These are phyloP conservation scores for Chenopodium formosanum DNA, from an alignment of 148 eudicot species.

Conservation along the genomic window DNA sequence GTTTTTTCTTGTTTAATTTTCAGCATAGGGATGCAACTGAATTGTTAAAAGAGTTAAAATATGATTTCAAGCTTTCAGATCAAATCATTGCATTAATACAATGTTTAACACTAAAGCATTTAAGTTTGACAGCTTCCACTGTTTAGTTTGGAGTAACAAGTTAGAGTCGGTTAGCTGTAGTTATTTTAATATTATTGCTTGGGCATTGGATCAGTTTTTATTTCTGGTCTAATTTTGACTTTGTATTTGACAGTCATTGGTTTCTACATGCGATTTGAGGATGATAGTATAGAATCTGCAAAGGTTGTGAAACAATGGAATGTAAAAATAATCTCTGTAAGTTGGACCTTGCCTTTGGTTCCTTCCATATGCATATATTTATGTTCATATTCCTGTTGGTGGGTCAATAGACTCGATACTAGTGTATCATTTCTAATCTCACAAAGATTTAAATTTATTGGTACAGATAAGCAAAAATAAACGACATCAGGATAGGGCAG, in stretches of 20 bases:
- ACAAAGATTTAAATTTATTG: conserved; percentile 2
- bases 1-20: too few species aligned
- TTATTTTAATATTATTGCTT: too few species aligned
- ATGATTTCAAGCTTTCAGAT: too few species aligned
- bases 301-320: conserved; percentile 93
- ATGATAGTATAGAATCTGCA: conserved; percentile 93
- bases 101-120: too few species aligned
- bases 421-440: neutral
- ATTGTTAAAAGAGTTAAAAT: too few species aligned
- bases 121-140: too few species aligned
- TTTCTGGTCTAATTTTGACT: neutral
- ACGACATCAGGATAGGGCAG: conserved; percentile 94
- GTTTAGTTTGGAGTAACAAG: too few species aligned
- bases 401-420: too few species aligned
- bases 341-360: conserved; percentile 16
- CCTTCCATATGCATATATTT: neutral
- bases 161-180: too few species aligned
- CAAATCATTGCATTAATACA: too few species aligned
- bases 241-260: conserved; percentile 62
- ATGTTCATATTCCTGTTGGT: neutral
- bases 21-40: too few species aligned
- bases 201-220: too few species aligned
- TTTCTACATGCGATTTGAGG: conserved; percentile 90
- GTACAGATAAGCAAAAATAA: conserved; percentile 93
- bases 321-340: conserved; percentile 91